These are phyloP conservation scores for Aureobasidium namibiae DNA, from an alignment of 2,329 filamentous ascomycete genomes.

Conservation along the genomic window DNA sequence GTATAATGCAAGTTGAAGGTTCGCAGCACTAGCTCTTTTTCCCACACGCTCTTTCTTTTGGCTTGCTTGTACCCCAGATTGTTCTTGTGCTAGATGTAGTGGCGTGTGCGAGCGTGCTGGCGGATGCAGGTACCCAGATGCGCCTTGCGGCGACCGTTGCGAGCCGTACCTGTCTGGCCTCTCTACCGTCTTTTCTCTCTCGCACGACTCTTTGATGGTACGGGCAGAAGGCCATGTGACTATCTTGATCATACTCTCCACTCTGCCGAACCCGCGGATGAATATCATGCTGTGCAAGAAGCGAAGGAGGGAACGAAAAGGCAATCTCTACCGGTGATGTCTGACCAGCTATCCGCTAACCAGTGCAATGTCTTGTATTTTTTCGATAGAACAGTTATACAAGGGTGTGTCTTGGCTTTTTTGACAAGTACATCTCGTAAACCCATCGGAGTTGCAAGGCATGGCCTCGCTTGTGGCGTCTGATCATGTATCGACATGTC, in stretches of 20 bases:
- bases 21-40: neutral
- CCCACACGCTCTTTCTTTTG: neutral
- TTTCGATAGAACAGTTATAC: conserved; percentile 10
- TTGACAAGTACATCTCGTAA: neutral
- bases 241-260: neutral
- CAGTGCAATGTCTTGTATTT: conserved; percentile 10
- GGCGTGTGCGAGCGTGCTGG: conserved; percentile 11
- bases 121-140: conserved; percentile 8
- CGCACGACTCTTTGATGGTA: neutral
- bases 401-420: neutral
- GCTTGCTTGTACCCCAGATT: neutral
- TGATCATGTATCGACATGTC: neutral
- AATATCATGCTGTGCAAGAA: neutral
- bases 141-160: neutral
- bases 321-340: neutral
- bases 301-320: neutral
- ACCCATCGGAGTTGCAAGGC: too few relatives aligned
- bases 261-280: neutral
- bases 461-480: neutral
- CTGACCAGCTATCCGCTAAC: neutral
- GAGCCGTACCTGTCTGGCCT: neutral
- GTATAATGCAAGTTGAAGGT: neutral
- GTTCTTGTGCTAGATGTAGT: neutral
- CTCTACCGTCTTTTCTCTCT: neutral
- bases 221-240: neutral